Conservation (phyloP, 495 filamentous ascomycete species). For the Neurospora tetrasperma region DNA sequence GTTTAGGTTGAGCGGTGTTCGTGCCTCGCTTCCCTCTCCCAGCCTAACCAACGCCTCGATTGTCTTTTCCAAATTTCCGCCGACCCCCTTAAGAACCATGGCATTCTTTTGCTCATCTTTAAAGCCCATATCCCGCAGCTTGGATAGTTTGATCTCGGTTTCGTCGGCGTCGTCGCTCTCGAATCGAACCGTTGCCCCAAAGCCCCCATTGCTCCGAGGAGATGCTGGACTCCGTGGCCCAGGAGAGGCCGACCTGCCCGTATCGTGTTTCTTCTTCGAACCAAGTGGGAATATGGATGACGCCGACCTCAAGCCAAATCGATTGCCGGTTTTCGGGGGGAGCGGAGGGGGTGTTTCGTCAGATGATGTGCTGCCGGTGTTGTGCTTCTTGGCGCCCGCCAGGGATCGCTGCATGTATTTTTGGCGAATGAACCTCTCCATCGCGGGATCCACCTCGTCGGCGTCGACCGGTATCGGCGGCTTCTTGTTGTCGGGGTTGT, state of each 20-base stretch:
- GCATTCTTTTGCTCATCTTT: constrained; percentile 70
- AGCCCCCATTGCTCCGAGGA: constrained; percentile 49
- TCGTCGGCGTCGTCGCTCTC: constrained; percentile 35
- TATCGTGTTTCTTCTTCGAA: constrained; percentile 25
- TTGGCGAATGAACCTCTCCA: constrained; percentile 88
- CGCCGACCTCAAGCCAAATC: constrained; percentile 66
- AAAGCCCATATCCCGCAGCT: constrained; percentile 87
- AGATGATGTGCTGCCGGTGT: constrained; percentile 34
- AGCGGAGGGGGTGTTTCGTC: constrained; percentile 64
- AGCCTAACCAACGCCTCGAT: constrained; percentile 73
- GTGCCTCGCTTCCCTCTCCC: constrained; percentile 44
- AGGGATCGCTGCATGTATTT: constrained; percentile 65
- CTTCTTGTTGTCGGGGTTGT: constrained; percentile 74
- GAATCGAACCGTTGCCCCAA: constrained; percentile 52
- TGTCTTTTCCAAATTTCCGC: constrained; percentile 74
- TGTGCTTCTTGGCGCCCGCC: constrained; percentile 27
- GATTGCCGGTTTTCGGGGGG: constrained; percentile 70
- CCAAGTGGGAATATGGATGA: constrained; percentile 55
- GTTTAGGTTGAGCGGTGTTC: neutral
- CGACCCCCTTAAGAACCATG: constrained; percentile 64
- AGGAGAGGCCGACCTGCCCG: constrained; percentile 12
- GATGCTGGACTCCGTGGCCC: constrained; percentile 22
- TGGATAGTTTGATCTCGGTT: constrained; percentile 59
- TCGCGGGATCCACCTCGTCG: constrained; percentile 82
- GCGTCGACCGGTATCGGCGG: constrained; percentile 76